Evolutionary conservation across 1,139 yeast genomes (phyloP), one percentile per base, ranked within the genome.

Genomic region (Pichia sp.): DNA sequence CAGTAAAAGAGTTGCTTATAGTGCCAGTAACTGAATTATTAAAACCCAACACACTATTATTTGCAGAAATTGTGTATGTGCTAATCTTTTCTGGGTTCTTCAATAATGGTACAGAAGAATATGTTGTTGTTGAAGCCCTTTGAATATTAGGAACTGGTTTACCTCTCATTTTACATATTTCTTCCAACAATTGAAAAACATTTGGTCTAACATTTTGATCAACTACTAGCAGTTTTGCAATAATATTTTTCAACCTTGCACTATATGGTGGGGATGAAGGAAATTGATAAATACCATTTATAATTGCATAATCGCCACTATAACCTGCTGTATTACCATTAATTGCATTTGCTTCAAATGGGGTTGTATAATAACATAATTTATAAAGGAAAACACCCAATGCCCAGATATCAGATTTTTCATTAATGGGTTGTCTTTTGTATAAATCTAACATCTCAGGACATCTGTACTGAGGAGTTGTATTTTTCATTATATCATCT

Each of bases 371-470:
- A 65, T 86, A 92, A 61, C 97, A 86, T 47, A 92, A 69, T 63
- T 94, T 92, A 69, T 90, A 92, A 44, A 92, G 69, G 54, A 94
- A 85, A 28, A 90, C 80, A 12, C 98, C 98, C 48, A 92, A 68
- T 0, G 98, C 98, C 98, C 98, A 92, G 30, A 92, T 81, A 65
- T 92, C 98, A 51, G 90, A 79, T 62, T 92, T 92, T 60, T 92
- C 97, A 64, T 90, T 95, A 50, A 92, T 85, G 4, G 97, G 95
- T 50, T 83, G 74, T 4, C 94, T 87, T 51, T 84, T 74, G 52
- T 83, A 78, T 37, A 92, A 71, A 64, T 92, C 97, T 44, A 94
- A 76, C 98, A 92, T 92, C 64, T 92, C 98, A 0, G 98, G 98
- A 1, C 96, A 75, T 54, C 98, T 73, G 64, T 92, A 92, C 63